Conservation (phyloP, 306 rosid species). For the cucumber (Cucumis sativus) region DNA sequence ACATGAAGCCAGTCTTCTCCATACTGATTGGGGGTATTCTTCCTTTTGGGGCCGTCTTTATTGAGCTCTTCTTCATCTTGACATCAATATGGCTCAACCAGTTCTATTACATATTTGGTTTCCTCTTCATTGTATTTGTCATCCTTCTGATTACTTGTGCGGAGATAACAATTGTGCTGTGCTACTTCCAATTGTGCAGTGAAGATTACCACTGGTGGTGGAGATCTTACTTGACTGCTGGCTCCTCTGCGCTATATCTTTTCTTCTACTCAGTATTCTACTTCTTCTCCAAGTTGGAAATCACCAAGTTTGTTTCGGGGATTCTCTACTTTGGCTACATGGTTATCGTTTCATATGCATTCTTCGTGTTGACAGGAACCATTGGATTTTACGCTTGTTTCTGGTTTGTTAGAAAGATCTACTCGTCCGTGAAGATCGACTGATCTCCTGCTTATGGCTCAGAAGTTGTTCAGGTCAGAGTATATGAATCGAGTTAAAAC, state of each 20-base stretch:
- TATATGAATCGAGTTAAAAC: neutral
- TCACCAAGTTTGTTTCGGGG: slow-evolving; percentile 86
- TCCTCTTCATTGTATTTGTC: slow-evolving; percentile 85
- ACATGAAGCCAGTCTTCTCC: slow-evolving; percentile 89
- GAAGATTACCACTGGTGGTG: slow-evolving; percentile 99
- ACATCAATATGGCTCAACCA: slow-evolving; percentile 98
- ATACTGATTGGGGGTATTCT: slow-evolving; percentile 95
- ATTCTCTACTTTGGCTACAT: slow-evolving; percentile 88
- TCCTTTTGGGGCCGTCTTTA: slow-evolving; percentile 96
- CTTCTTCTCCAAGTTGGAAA: slow-evolving; percentile 91
- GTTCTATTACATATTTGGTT: slow-evolving; percentile 97
- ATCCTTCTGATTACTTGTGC: slow-evolving; percentile 91
- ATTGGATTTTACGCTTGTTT: slow-evolving; percentile 96
- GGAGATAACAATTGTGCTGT: slow-evolving; percentile 89
- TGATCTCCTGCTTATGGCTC: slow-evolving; percentile 22
- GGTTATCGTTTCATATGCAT: slow-evolving; percentile 74
- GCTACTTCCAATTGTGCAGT: slow-evolving; percentile 99
- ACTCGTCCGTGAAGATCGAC: slow-evolving; percentile 96
- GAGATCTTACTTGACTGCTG: slow-evolving; percentile 96
- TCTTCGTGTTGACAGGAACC: slow-evolving; percentile 89
- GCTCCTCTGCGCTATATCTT: slow-evolving; percentile 92
- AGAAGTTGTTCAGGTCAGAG: neutral
- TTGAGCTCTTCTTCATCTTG: slow-evolving; percentile 94
- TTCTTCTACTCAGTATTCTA: slow-evolving; percentile 91
- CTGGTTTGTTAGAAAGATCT: slow-evolving; percentile 95